These are phyloP conservation scores for Chaetomium cochliodes DNA, from an alignment of 495 filamentous ascomycete species.

Conservation along the genomic window DNA sequence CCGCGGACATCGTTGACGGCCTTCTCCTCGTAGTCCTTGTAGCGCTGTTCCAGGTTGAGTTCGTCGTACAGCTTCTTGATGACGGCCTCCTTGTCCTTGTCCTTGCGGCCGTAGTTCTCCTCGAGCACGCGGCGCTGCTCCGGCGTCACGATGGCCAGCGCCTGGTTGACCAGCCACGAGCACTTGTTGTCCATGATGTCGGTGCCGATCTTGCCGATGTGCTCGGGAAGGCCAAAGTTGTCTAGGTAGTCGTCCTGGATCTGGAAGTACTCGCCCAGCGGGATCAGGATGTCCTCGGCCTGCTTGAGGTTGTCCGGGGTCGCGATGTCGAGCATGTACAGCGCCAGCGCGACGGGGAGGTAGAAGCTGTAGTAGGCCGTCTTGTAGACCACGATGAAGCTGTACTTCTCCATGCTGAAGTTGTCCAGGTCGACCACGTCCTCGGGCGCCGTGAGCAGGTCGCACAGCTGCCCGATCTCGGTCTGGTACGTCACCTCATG, in stretches of 20 bases:
- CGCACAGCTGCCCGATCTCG: constrained; percentile 89
- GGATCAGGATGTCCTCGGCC: constrained; percentile 88
- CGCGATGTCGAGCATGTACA: constrained; percentile 77
- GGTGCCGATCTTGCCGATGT: constrained; percentile 96
- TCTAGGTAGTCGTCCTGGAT: constrained; percentile 98
- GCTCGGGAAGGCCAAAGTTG: constrained; percentile 85
- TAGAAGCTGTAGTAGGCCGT: constrained; percentile 99
- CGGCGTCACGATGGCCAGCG: constrained; percentile 68
- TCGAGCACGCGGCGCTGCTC: constrained; percentile 81
- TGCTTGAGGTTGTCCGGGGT: constrained; percentile 80
- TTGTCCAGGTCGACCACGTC: constrained; percentile 85
- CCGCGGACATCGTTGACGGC: constrained; percentile 67
- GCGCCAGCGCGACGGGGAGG: constrained; percentile 88
- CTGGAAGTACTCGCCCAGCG: constrained; percentile 99
- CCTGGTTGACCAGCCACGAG: constrained; percentile 95
- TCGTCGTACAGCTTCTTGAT: constrained; percentile 88
- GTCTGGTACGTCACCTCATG: constrained; percentile 92
- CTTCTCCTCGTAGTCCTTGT: constrained; percentile 86
- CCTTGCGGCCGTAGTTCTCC: constrained; percentile 87
- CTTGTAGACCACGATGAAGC: constrained; percentile 98
- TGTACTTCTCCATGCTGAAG: constrained; percentile 93
- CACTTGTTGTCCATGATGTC: constrained; percentile 99
- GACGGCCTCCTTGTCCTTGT: constrained; percentile 70
- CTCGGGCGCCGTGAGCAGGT: constrained; percentile 93
- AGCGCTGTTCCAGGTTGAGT: constrained; percentile 74